Base-by-base conservation (phyloP, 768 basidiomycete species). In the Agrocybe pediades region DNA sequence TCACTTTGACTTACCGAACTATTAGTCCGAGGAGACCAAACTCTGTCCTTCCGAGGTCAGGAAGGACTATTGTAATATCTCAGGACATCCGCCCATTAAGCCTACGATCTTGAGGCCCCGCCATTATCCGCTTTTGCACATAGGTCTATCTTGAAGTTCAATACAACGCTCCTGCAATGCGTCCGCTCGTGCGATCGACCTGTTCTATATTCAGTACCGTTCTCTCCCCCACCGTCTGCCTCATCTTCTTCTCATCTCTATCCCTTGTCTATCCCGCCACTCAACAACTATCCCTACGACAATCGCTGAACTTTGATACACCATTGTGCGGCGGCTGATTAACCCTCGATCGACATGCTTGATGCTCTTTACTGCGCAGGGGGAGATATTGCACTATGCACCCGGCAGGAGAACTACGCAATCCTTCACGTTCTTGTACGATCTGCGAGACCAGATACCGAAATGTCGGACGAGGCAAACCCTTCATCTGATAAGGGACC, bases 291-390 rank as follows among this genome's bases (percentile, higher is more conserved):
- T 53, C 82, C 83, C 26, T 88, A 91, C 64, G 61, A 74, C 6
- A 75, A 80, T 46, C 88, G 88, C 46, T 90, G 89, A 87, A 84
- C 85, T 58, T 75, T 84, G 50, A 77, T 91, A 46, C 90, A 92
- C 60, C 76, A 90, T 61, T 88, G 86, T 63, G 83, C 79, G 51
- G 77, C 82, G 53, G 73, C 74, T 46, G 68, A 72, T 48, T 68
- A 71, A 20, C 88, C 86, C 2, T 86, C 82, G 11, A 70, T 81
- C 40, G 78, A 84, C 50, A 73, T 86, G 49, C 74, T 91, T 54
- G 88, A 92, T 57, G 78, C 83, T 21, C 73, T 92, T 33, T 90
- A 88, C 60, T 84, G 80, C 54, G 89, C 88, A 27, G 90, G 90
- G 42, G 87, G 87, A 19, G 89, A 92, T 60, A 70, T 87, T 56